Percentiles rank a stretch among this genome's conserved stretches.
Evolutionary conservation across 306 rosid genomes (phyloP).

Genomic region (Vachellia collinsii): DNA sequence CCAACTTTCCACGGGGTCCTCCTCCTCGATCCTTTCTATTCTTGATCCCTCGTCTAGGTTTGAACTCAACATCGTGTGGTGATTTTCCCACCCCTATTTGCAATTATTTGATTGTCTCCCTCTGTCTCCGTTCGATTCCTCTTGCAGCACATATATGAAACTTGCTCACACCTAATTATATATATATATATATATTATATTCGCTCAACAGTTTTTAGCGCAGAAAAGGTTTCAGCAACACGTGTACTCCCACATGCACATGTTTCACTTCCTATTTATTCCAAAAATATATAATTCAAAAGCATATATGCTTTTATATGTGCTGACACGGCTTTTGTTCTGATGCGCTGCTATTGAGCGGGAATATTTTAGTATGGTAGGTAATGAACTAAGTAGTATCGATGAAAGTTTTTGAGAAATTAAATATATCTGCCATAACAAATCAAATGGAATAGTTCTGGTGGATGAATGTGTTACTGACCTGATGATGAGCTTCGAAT

Average conservation of each 20-base stretch:
- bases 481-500: background rate
- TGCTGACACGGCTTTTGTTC: background rate
- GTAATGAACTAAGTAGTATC: background rate
- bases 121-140: background rate
- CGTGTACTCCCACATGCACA: slow-evolving; percentile 3
- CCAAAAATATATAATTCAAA: background rate
- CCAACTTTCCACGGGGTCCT: background rate
- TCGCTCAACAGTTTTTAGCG: background rate
- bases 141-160: background rate
- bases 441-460: background rate
- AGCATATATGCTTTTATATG: background rate
- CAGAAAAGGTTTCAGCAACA: background rate
- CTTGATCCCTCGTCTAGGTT: background rate
- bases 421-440: too few relatives aligned
- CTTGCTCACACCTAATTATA: background rate
- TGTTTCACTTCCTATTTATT: background rate
- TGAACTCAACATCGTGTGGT: background rate
- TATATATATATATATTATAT: background rate
- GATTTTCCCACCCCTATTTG: background rate
- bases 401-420: too few relatives aligned
- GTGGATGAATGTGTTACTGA: background rate
- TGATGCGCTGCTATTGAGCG: background rate
- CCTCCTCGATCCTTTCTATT: background rate
- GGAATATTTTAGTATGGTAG: background rate
- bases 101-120: slow-evolving; percentile 6